Conservation (phyloP, 2,329 filamentous ascomycete species). For the Arthrinium phaeospermum region DNA sequence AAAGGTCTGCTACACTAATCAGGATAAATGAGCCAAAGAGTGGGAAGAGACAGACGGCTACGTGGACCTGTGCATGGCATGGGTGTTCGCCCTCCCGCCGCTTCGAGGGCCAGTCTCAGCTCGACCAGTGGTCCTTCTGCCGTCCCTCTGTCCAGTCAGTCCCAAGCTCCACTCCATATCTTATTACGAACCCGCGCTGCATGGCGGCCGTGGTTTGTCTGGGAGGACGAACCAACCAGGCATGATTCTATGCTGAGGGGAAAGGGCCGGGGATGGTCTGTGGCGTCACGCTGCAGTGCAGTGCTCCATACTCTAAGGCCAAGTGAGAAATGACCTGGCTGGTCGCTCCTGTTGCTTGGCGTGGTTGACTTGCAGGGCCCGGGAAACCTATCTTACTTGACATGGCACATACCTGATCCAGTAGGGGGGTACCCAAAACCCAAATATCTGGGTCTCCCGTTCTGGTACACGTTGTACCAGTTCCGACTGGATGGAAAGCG, state of each 20-base stretch:
- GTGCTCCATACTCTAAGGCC: background rate
- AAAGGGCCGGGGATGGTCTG: background rate
- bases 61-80: background rate
- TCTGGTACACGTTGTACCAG: constrained; percentile 15
- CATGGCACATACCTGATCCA: background rate
- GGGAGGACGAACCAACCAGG: constrained; percentile 1
- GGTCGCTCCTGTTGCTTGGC: background rate
- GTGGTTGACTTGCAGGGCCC: constrained; percentile 9
- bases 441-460: constrained; percentile 15
- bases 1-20: background rate
- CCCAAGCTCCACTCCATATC: constrained; percentile 5
- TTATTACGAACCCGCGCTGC: constrained; percentile 10
- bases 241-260: constrained; percentile 5
- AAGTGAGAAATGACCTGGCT: constrained; percentile 9
- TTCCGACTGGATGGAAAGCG: constrained; percentile 12
- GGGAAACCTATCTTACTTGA: background rate
- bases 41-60: background rate
- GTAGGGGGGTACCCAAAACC: constrained; percentile 3
- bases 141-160: background rate
- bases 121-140: constrained; percentile 3
- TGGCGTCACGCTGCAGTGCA: constrained; percentile 11
- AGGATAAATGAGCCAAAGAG: constrained; percentile 6
- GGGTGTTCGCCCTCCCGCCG: constrained; percentile 5
- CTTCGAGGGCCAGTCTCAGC: background rate
- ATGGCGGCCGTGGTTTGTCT: constrained; percentile 10